phyloP scores from a whole-genome alignment of 2,329 filamentous ascomycete genomes.

The Pochonia chlamydosporia region DNA sequence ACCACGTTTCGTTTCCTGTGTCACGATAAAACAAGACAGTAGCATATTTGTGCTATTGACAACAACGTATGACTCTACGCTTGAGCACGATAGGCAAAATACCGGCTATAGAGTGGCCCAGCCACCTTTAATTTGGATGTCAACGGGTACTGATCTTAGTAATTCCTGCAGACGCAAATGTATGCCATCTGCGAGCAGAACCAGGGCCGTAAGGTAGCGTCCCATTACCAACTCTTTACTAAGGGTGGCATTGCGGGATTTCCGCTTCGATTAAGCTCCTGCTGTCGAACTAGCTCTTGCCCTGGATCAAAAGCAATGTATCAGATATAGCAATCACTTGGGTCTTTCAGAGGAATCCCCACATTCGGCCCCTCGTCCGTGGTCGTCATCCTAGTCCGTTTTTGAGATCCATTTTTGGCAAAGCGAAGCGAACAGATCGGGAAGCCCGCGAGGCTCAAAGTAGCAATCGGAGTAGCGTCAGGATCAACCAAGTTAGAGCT shows the following conservation, averaged over 20 bases:
- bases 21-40: slow-evolving; percentile 2
- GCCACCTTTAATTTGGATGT: neutral
- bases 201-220: neutral
- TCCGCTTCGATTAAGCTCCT: neutral
- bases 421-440: slow-evolving; percentile 34
- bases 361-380: neutral
- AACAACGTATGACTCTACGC: neutral
- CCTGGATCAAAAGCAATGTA: neutral
- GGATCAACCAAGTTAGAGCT: neutral
- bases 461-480: neutral
- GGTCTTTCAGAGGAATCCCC: no score
- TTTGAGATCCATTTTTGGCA: slow-evolving; percentile 18
- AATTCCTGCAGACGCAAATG: neutral
- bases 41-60: neutral
- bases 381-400: neutral
- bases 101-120: neutral
- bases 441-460: slow-evolving; percentile 13
- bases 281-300: neutral
- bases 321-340: neutral
- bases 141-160: neutral
- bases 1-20: slow-evolving; percentile 6
- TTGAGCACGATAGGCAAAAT: neutral
- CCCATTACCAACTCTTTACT: neutral
- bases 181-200: neutral
- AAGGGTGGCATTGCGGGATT: neutral